These are phyloP conservation scores for Lactarius sp. DNA, from an alignment of 768 basidiomycete species.

Conservation along the genomic window DNA sequence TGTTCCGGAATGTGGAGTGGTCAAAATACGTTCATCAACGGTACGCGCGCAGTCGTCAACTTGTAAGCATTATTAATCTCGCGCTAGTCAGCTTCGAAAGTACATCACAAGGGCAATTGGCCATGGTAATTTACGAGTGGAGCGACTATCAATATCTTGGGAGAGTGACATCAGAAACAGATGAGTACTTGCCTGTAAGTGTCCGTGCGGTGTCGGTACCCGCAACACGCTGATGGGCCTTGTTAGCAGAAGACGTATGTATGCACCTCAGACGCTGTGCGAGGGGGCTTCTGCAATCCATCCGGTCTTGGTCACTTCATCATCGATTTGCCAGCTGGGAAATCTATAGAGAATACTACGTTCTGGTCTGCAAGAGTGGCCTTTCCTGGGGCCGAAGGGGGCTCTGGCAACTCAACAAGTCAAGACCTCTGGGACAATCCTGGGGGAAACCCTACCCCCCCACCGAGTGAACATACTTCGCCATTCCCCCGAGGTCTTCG, in stretches of 20 bases:
- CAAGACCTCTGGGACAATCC: conserved; percentile 55
- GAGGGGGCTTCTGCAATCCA: conserved; percentile 60
- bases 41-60: conserved; percentile 38
- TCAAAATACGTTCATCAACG: conserved; percentile 74
- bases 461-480: conserved; percentile 40
- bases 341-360: conserved; percentile 62
- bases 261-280: conserved; percentile 80
- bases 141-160: conserved; percentile 81
- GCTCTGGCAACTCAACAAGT: conserved; percentile 28
- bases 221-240: conserved; percentile 22
- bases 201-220: conserved; percentile 4
- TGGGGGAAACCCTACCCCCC: conserved; percentile 52
- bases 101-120: conserved; percentile 77
- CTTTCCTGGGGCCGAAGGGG: conserved; percentile 40
- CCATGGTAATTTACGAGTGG: conserved; percentile 98
- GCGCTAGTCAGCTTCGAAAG: conserved; percentile 69
- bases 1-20: conserved; percentile 96
- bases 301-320: conserved; percentile 88
- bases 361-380: conserved; percentile 84
- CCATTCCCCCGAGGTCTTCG: conserved; percentile 17
- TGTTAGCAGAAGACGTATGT: conserved; percentile 83
- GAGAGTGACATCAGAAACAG: conserved; percentile 48
- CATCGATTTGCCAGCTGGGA: conserved; percentile 61
- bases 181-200: conserved; percentile 64
- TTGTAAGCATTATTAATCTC: conserved; percentile 25